Base-by-base conservation (phyloP, 1,284 basidiomycete genomes). In the Rhodotorula sp. region DNA sequence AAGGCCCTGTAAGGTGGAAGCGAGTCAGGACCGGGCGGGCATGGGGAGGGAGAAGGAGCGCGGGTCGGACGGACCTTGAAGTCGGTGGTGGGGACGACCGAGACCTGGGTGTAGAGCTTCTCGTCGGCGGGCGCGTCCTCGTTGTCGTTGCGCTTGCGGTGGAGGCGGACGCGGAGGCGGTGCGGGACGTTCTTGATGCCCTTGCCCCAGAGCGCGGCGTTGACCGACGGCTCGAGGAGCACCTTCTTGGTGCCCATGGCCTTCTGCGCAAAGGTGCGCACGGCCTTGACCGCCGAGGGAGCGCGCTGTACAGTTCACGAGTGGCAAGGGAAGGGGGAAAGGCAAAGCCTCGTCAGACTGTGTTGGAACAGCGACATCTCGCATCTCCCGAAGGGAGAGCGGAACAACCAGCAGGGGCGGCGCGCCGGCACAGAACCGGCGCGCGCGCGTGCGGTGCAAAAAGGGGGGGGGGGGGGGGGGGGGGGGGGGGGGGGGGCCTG, bases 231-330 rank as follows among this genome's bases (percentile, higher is more conserved):
- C 85, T 96, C 92, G 81, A 97, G 81, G 71, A 93, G 89, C 75
- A 97, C 91, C 83, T 97, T 94, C 65, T 87, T 83, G 79, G 94
- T 96, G 80, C 93, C 93, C 94, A 97, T 97, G 57, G 90, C 85
- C 85, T 93, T 93, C 80, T 88, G 88, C 41, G 94, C 93, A 80
- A 97, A 97, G 69, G 88, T 86, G 78, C 92, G 85, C 77, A 97
- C 89, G 77, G 91, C 91, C 86, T 97, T 97, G 84, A 97, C 88
- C 77, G 93, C 94, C 85, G 89, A 90, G 61, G 94, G 94, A 41
- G 94, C 92, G 63, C 77, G 78, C 73, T 76, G 74, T 63, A 53
- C 50, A 16, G 34, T 25, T 14, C 57, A 34, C 16, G 54, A 54
- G 19, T 34, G n/a, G n/a, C n/a, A n/a, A n/a, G 41, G 34, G 50